Base-by-base conservation (phyloP, 2,329 filamentous ascomycete species). In the Sphaerostilbella broomeana region DNA sequence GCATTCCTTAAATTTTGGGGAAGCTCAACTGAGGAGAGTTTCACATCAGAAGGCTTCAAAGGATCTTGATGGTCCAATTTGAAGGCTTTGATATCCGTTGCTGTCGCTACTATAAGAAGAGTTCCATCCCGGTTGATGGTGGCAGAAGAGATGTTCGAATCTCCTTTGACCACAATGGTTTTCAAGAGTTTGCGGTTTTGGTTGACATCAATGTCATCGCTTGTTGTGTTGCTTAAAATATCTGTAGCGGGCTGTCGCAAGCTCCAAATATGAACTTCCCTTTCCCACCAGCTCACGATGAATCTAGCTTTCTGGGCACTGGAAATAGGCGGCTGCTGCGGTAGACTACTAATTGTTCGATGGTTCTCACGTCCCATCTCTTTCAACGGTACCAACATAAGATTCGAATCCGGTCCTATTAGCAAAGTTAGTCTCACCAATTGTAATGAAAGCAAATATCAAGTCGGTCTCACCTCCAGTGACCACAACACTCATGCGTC, bases 241-340 rank as follows among this genome's bases (percentile, higher is more conserved):
- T 72, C 64, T 20, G 61, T 61, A 12, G 73, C 61, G 4, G 70
- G 61, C 43, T 62, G 64, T 33, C 57, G 64, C 12, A 79, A 54
- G 26, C 68, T 75, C 88, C 89, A 98, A 45, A 98, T 75, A 50
- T 84, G 81, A 34, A 97, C 71, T 58, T 94, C 85, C 40, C 84
- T 75, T 48, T 90, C 86, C 87, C 89, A 97, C 85, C 88, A 97
- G 59, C 86, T 86, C 54, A 92, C 77, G 18, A 98, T 66, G 16
- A 95, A 67, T 34, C 92, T 77, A 29, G 81, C 80, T 28, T 75
- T 75, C 2, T 81, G 69, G 4, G 89, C 84, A 49, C 86, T 89
- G 24, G 77, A 68, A 6, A 95, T 60, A 3, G 84, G 80, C 2
- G 85, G 75, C 35, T 76, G 70, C 55, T 95, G 89, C 3, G 92